Evolutionary conservation across 768 basidiomycete species (phyloP).

Genomic region (Pulveroboletus sp.): DNA sequence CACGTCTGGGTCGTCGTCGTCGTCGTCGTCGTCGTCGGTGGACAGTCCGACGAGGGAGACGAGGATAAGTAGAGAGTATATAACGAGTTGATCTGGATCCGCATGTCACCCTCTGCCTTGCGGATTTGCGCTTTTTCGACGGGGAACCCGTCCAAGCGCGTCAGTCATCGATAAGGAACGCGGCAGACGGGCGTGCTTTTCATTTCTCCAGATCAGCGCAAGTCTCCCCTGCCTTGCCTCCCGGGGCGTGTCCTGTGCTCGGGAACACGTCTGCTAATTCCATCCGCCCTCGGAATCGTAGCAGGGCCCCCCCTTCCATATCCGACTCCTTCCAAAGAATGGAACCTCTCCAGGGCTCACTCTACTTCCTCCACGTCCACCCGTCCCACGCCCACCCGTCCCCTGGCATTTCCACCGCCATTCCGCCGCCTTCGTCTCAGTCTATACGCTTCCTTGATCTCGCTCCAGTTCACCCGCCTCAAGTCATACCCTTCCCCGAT

Average conservation of each 20-base stretch:
- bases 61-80: slow-evolving; percentile 4
- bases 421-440: slow-evolving; percentile 5
- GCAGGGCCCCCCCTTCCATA: slow-evolving; percentile 6
- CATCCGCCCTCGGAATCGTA: slow-evolving; percentile 16
- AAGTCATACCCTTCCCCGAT: slow-evolving; percentile 46
- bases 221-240: slow-evolving; percentile 15
- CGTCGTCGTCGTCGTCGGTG: slow-evolving; percentile 1
- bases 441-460: slow-evolving; percentile 8
- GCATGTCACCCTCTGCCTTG: slow-evolving; percentile 24
- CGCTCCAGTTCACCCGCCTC: slow-evolving; percentile 37
- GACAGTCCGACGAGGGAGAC: not conserved
- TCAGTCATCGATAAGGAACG: slow-evolving; percentile 24
- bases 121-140: slow-evolving; percentile 16
- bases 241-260: slow-evolving; percentile 16
- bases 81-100: slow-evolving; percentile 22
- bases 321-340: slow-evolving; percentile 19
- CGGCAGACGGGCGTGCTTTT: slow-evolving; percentile 23
- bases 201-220: slow-evolving; percentile 30
- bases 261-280: slow-evolving; percentile 19
- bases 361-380: slow-evolving; percentile 1
- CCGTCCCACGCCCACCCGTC: slow-evolving; percentile 4
- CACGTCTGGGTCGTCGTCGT: not conserved
- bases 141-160: slow-evolving; percentile 1
- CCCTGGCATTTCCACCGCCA: slow-evolving; percentile 7
- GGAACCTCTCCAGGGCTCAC: slow-evolving; percentile 15